Evolutionary conservation across 345 rosid genomes (phyloP), one percentile per base, ranked within the genome.

Genomic region (Lepidium sativum): DNA sequence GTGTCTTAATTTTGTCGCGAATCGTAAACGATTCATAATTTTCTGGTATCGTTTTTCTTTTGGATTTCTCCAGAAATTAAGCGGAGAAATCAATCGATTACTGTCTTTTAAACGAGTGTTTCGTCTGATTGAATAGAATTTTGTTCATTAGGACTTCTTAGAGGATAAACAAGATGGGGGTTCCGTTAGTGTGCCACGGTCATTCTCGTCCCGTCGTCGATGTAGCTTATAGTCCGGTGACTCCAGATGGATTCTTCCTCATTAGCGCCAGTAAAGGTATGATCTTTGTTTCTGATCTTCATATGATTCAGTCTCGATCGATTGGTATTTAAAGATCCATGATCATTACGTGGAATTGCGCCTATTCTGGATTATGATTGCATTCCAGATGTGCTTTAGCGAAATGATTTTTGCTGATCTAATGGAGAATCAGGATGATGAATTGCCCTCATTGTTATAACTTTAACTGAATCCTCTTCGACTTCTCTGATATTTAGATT

Each of bases 201-300:
- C 96, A 88, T 81, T 88, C 96, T 14, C 85, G 92, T 52, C 96
- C 96, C 8, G 92, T 88, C 20, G 92, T 88, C 53, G 92, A 80
- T 81, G 80, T 88, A 20, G 79, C 77, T 69, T 88, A 85, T 72
- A 88, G 89, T 71, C 95, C 91, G 35, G 66, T 79, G 44, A 85
- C 95, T 53, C 91, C 87, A 14, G 95, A 88, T 88, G 95, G 95
- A 4, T 88, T 82, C 78, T 88, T 88, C 55, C 83, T 85, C 73
- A 82, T 88, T 39, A 85, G 89, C 77, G 95, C 95, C 53, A 88
- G 95, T 80, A 88, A 88, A 76, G 95, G 89, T 88, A 65, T 29
- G 70, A 20, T 12, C 41, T 12, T 40, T 0, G 47, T 23, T 44
- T n/a, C 45, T 10, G 37, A 69, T 56, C 53, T 6, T 49, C 8